Percentiles rank a stretch among this genome's conserved stretches.
phyloP scores from a whole-genome alignment of 257 asterid species.

The Fraxinus americana region DNA sequence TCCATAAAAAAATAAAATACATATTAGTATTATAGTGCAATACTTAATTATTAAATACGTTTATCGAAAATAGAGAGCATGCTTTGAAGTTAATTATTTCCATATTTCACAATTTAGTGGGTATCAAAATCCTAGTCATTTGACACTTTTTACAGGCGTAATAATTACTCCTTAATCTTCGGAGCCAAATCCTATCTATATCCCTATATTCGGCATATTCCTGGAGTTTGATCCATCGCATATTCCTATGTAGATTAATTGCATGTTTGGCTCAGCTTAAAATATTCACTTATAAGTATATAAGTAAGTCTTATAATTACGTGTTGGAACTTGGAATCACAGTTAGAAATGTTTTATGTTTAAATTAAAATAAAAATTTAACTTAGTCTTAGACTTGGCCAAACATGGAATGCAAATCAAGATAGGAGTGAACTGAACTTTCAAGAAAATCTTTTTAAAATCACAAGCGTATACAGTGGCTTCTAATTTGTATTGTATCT shows the following conservation, averaged over 20 bases:
- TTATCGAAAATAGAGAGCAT: too few species aligned
- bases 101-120: background rate
- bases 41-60: too few species aligned
- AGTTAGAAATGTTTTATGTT: background rate
- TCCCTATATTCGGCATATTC: background rate
- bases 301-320: too few species aligned
- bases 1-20: too few species aligned
- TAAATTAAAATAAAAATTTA: background rate
- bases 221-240: slow-evolving; percentile 1
- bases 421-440: slow-evolving; percentile 19
- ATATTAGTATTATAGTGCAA: too few species aligned
- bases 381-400: background rate
- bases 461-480: background rate
- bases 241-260: slow-evolving; percentile 19
- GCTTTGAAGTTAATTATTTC: background rate
- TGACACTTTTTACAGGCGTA: background rate
- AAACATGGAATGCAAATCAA: background rate
- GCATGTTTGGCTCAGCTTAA: background rate
- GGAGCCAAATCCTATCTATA: slow-evolving; percentile 6
- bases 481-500: background rate
- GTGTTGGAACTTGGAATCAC: background rate
- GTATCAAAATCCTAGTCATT: background rate
- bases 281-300: background rate
- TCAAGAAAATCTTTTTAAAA: slow-evolving; percentile 36
- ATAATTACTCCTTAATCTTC: background rate